phyloP scores from a whole-genome alignment of 164 flowering plant genomes.

The Stephania yunnanensis region DNA sequence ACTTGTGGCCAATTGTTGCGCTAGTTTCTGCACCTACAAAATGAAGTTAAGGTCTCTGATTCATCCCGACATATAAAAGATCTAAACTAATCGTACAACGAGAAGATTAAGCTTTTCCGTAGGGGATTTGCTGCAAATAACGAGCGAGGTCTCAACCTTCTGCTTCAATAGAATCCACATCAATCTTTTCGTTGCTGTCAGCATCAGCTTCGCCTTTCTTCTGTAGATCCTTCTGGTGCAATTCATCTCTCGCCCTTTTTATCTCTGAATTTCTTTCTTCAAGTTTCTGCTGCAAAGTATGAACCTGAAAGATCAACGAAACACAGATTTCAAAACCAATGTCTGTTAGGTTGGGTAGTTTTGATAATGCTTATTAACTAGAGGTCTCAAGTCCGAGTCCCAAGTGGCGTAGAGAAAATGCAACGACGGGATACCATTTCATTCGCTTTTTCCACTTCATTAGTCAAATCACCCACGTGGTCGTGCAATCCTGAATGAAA shows the following conservation, averaged over 20 bases:
- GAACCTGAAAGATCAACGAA: conserved; percentile 38
- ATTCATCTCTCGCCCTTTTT: conserved; percentile 41
- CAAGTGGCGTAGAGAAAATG: background rate
- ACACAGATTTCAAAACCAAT: no score
- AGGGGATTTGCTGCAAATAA: background rate
- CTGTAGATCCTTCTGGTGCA: conserved; percentile 24
- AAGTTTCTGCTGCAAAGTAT: conserved; percentile 58
- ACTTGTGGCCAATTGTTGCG: no score
- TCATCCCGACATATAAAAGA: background rate
- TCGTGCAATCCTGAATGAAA: conserved; percentile 57
- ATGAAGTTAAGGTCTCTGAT: no score
- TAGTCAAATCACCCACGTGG: conserved; percentile 68
- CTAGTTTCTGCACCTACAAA: no score
- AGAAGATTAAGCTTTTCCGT: background rate
- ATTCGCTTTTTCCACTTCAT: conserved; percentile 80
- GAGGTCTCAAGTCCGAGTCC: background rate
- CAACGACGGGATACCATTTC: conserved; percentile 50
- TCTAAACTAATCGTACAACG: background rate
- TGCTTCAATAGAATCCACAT: conserved; percentile 22
- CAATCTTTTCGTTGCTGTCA: conserved; percentile 21
- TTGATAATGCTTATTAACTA: background rate
- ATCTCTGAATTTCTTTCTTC: conserved; percentile 65
- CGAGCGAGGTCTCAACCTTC: conserved; percentile 13
- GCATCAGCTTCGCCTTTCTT: conserved; percentile 33
- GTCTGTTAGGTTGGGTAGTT: background rate